Conservation (phyloP, 371 early-diverging fungal species). For the Zychaea mexicana region DNA sequence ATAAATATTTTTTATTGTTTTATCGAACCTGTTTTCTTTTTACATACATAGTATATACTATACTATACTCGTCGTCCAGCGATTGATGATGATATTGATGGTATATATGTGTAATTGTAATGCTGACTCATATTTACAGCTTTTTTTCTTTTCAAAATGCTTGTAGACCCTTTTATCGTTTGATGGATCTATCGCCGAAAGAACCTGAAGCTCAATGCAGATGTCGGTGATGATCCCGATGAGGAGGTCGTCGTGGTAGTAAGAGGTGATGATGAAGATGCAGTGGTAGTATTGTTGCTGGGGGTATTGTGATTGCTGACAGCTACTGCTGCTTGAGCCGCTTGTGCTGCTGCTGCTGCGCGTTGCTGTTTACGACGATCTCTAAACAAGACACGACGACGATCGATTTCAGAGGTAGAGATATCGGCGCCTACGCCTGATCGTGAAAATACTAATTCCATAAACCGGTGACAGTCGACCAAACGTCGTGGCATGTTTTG, state of each 20-base stretch:
- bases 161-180: background rate
- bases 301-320: too few relatives aligned
- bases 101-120: too few relatives aligned
- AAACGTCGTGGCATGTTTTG: slow-evolving; percentile 69
- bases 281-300: background rate
- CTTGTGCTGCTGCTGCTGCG: slow-evolving; percentile 2
- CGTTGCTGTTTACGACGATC: slow-evolving; percentile 25
- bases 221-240: background rate
- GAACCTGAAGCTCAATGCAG: slow-evolving; percentile 1
- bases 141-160: background rate
- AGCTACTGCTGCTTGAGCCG: background rate
- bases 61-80: background rate
- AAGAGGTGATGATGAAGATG: background rate
- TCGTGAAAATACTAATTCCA: slow-evolving; percentile 53
- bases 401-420: slow-evolving; percentile 51
- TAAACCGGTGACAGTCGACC: slow-evolving; percentile 71
- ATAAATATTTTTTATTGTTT: background rate
- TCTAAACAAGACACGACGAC: slow-evolving; percentile 45
- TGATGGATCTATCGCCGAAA: slow-evolving; percentile 1
- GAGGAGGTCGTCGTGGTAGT: background rate
- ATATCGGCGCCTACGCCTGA: slow-evolving; percentile 40
- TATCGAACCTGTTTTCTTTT: too few relatives aligned
- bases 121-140: background rate
- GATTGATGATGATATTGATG: too few relatives aligned
- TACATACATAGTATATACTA: background rate